Percentiles rank a stretch among this genome's conserved stretches.
Evolutionary conservation across 1,139 yeast species (phyloP).

Genomic region (Petasospora rhodanensis): DNA sequence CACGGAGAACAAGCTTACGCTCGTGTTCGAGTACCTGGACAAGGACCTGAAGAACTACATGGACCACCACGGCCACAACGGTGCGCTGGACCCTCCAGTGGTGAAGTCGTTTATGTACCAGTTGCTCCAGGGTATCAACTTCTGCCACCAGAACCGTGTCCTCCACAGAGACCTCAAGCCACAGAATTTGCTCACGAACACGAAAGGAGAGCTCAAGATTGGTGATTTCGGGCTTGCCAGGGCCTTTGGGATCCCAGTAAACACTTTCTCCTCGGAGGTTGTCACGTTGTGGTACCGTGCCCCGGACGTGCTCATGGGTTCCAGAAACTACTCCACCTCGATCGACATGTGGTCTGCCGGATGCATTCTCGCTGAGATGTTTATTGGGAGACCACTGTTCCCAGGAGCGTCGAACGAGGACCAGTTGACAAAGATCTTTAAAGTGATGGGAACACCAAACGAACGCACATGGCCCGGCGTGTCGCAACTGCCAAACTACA

Average conservation of each 20-base stretch:
- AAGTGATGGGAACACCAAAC: conserved; percentile 94
- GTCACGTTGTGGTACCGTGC: conserved; percentile 99
- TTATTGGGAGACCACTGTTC: conserved; percentile 94
- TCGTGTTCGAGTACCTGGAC: conserved; percentile 93
- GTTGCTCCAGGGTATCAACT: conserved; percentile 81
- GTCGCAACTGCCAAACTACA: conserved; percentile 78
- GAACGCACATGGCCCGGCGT: conserved; percentile 97
- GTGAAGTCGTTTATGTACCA: conserved; percentile 94
- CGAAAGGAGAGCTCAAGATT: conserved; percentile 83
- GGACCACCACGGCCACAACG: conserved; percentile 80
- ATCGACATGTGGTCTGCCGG: conserved; percentile 99
- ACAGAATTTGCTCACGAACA: conserved; percentile 82
- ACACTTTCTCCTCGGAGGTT: conserved; percentile 94
- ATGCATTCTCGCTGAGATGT: conserved; percentile 96
- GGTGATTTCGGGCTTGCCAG: conserved; percentile 98
- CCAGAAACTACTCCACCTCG: conserved; percentile 90
- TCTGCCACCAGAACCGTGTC: conserved; percentile 93
- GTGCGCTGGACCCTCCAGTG: conserved; percentile 72
- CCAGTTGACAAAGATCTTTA: conserved; percentile 82
- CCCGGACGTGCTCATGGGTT: conserved; percentile 93
- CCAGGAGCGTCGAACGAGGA: conserved; percentile 97
- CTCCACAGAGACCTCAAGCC: conserved; percentile 95
- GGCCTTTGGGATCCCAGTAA: conserved; percentile 97
- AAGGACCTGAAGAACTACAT: conserved; percentile 89
- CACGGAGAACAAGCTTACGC: conserved; percentile 89